Conservation (phyloP, 495 filamentous ascomycete genomes). For the Sphaerosporella brunnea region DNA sequence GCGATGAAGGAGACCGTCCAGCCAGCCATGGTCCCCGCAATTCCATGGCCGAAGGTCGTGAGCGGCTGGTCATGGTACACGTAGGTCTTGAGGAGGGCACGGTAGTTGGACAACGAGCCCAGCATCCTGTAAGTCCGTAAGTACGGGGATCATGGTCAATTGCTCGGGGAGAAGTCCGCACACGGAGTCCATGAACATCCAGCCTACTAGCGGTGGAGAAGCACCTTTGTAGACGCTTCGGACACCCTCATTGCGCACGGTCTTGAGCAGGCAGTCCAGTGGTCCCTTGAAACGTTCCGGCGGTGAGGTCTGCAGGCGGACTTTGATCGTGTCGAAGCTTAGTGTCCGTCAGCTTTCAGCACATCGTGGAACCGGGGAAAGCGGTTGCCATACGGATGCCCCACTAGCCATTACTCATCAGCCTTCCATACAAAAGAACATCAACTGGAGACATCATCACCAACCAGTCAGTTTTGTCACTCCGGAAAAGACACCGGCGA, state of each 20-base stretch:
- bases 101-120: slow-evolving; percentile 76
- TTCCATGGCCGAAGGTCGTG: slow-evolving; percentile 49
- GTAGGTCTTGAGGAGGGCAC: slow-evolving; percentile 56
- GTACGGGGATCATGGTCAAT: background rate
- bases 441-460: slow-evolving; percentile 58
- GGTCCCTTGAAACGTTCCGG: slow-evolving; percentile 64
- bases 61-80: slow-evolving; percentile 44
- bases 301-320: slow-evolving; percentile 78
- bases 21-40: slow-evolving; percentile 75
- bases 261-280: slow-evolving; percentile 67
- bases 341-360: slow-evolving; percentile 31
- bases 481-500: slow-evolving; percentile 83
- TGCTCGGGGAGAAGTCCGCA: slow-evolving; percentile 26
- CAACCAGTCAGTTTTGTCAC: slow-evolving; percentile 75
- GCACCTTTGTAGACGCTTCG: slow-evolving; percentile 77
- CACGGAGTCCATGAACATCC: slow-evolving; percentile 97
- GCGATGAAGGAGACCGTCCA: slow-evolving; percentile 82
- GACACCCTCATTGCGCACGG: slow-evolving; percentile 61
- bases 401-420: slow-evolving; percentile 47
- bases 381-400: slow-evolving; percentile 39
- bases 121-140: slow-evolving; percentile 48
- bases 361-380: background rate
- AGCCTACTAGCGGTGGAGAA: slow-evolving; percentile 76
- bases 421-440: slow-evolving; percentile 88
- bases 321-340: slow-evolving; percentile 89